Conservation (phyloP, 805 yeast genomes). For the Lipomyces yamanashiensis region DNA sequence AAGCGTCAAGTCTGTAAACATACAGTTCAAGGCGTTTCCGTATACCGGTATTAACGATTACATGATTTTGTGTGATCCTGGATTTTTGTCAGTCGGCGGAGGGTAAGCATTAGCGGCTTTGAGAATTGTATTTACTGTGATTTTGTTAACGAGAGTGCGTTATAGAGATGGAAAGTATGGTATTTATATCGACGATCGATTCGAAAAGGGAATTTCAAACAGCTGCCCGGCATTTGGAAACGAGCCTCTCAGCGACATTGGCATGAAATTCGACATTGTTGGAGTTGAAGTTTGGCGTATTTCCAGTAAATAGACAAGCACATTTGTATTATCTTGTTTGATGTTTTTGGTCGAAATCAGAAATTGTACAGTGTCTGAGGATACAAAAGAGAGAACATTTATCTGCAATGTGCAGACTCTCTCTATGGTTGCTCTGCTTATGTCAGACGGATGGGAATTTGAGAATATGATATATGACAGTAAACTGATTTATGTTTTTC, state of each 20-base stretch:
- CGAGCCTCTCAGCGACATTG: constrained; percentile 69
- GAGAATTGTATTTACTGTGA: background rate
- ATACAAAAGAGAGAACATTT: too few species aligned
- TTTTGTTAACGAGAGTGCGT: background rate
- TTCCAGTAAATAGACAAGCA: constrained; percentile 9
- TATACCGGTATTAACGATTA: constrained; percentile 89
- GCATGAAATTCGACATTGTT: constrained; percentile 67
- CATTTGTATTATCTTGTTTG: background rate
- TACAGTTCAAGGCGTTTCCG: constrained; percentile 77
- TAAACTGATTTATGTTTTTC: too few species aligned
- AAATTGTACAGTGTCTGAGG: background rate
- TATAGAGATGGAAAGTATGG: constrained; percentile 80
- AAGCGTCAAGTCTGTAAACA: constrained; percentile 19
- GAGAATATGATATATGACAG: too few species aligned
- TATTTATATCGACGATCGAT: constrained; percentile 78
- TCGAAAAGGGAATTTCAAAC: constrained; percentile 76
- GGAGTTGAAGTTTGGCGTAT: constrained; percentile 88
- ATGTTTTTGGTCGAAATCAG: background rate
- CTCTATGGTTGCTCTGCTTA: background rate
- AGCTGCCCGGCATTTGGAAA: constrained; percentile 87
- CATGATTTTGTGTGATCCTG: constrained; percentile 77
- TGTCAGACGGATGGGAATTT: background rate
- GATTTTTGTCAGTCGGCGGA: constrained; percentile 83
- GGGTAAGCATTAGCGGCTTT: constrained; percentile 49
- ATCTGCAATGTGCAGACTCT: too few species aligned